These are phyloP conservation scores for Elsinoe fawcettii DNA, from an alignment of 2,329 filamentous ascomycete species.

Conservation along the genomic window DNA sequence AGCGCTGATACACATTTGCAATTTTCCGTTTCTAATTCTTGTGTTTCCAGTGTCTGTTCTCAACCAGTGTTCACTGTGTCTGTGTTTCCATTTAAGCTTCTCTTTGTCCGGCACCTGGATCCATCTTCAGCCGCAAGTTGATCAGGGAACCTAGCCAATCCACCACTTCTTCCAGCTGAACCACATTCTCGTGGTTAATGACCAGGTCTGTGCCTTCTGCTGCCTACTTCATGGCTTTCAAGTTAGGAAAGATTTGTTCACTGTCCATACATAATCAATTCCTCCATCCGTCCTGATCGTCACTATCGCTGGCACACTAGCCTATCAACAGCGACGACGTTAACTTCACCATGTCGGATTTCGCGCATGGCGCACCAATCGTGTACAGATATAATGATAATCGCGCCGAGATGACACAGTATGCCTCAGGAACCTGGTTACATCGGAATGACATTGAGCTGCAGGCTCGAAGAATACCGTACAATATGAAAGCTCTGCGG, in stretches of 20 bases:
- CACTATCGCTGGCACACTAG: background rate
- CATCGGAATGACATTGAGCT: constrained; percentile 31
- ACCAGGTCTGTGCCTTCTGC: background rate
- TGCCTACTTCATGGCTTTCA: background rate
- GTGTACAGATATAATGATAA: constrained; percentile 1
- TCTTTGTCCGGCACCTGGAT: background rate
- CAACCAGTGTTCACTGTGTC: background rate
- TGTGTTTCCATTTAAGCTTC: background rate
- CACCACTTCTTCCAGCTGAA: background rate
- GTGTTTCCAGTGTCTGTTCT: background rate
- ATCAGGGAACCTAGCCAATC: background rate
- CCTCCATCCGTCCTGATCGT: too few relatives aligned
- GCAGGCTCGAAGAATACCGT: constrained; percentile 31
- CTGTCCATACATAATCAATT: background rate
- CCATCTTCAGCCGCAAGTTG: background rate
- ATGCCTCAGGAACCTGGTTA: constrained; percentile 31
- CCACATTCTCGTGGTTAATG: background rate
- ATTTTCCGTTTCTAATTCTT: background rate
- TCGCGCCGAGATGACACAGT: constrained; percentile 15
- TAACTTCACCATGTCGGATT: background rate
- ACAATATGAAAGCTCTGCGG: constrained; percentile 36
- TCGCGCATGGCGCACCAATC: background rate
- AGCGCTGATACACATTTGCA: background rate
- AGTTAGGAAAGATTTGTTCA: background rate
- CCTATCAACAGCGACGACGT: background rate